These are phyloP conservation scores for Gryganskiella cystojenkinii DNA, from an alignment of 192 early-diverging fungal genomes.

Conservation along the genomic window DNA sequence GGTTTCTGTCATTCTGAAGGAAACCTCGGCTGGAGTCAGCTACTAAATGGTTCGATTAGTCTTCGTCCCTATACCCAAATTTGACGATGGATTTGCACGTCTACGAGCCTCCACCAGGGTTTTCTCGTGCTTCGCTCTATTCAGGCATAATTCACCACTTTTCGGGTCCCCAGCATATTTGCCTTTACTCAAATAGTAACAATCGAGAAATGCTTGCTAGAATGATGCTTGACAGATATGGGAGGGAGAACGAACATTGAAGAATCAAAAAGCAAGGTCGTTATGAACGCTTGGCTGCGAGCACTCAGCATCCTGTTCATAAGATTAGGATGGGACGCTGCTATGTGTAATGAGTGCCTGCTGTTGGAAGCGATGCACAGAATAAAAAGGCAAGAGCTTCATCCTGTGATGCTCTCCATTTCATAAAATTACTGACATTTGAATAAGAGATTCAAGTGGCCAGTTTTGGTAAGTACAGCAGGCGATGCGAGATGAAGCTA, in stretches of 20 bases:
- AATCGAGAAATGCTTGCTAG: no score
- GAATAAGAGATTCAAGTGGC: slow-evolving; percentile 89
- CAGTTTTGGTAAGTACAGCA: slow-evolving; percentile 92
- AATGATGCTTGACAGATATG: no score
- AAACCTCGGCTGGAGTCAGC: slow-evolving; percentile 88
- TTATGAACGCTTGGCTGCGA: no score
- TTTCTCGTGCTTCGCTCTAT: slow-evolving; percentile 84
- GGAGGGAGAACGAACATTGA: no score
- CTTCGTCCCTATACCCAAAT: slow-evolving; percentile 87
- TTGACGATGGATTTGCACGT: slow-evolving; percentile 83
- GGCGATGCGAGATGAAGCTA: slow-evolving; percentile 89
- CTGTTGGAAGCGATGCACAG: no score
- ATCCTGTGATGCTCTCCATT: no score
- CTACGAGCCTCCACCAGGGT: slow-evolving; percentile 82
- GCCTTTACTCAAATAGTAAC: slow-evolving; percentile 73
- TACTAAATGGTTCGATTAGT: slow-evolving; percentile 89
- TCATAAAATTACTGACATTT: no score
- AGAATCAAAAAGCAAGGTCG: no score
- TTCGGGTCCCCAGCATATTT: slow-evolving; percentile 82
- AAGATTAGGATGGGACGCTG: no score
- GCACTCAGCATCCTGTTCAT: no score
- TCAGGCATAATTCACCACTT: slow-evolving; percentile 87
- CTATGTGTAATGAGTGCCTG: no score
- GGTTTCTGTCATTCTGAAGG: slow-evolving; percentile 85
- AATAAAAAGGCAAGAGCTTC: no score